These are phyloP conservation scores for Echium plantagineum DNA, from an alignment of 257 asterid species.

Conservation along the genomic window DNA sequence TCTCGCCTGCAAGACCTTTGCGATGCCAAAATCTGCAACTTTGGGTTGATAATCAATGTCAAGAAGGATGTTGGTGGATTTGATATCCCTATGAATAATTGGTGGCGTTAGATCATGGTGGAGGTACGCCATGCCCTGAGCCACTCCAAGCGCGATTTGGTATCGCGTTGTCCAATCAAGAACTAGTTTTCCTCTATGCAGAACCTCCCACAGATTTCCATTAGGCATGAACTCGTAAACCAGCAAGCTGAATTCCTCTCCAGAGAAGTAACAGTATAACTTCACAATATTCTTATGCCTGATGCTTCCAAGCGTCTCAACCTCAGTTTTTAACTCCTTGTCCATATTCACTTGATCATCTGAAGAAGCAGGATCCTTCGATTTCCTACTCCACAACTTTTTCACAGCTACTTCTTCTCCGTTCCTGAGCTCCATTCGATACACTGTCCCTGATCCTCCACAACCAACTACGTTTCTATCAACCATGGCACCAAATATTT, in stretches of 20 bases:
- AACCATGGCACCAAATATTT: constrained; percentile 64
- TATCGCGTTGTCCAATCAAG: constrained; percentile 80
- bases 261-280: constrained; percentile 63
- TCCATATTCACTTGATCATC: constrained; percentile 34
- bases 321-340: constrained; percentile 72
- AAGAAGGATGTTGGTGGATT: constrained; percentile 70
- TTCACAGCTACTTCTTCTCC: constrained; percentile 75
- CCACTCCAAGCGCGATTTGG: constrained; percentile 70
- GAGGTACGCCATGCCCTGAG: constrained; percentile 81
- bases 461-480: constrained; percentile 91
- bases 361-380: constrained; percentile 28
- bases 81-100: constrained; percentile 78
- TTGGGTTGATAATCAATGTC: constrained; percentile 66
- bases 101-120: constrained; percentile 77
- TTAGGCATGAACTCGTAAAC: constrained; percentile 84
- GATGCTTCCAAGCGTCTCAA: constrained; percentile 78
- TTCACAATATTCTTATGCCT: constrained; percentile 95
- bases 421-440: constrained; percentile 52
- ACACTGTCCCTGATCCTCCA: constrained; percentile 92
- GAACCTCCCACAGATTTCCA: constrained; percentile 85
- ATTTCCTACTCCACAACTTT: constrained; percentile 67
- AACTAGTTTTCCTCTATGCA: constrained; percentile 40
- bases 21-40: constrained; percentile 91
- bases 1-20: constrained; percentile 72
- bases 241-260: constrained; percentile 53